These are phyloP conservation scores for Penicillium diatomitis DNA, from an alignment of 495 filamentous ascomycete species.

Conservation along the genomic window DNA sequence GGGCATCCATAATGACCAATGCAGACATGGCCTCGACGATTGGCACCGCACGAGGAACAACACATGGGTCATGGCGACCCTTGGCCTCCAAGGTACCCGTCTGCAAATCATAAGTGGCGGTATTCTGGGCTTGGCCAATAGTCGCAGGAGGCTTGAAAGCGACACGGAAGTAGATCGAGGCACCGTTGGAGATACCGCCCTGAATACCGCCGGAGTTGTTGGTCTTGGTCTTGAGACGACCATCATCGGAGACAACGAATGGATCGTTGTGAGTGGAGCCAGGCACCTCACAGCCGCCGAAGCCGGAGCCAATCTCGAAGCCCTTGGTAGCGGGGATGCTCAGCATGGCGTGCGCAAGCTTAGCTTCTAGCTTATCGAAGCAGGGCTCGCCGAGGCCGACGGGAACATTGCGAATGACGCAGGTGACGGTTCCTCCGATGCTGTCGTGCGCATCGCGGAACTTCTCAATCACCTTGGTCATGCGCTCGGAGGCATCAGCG, in stretches of 20 bases:
- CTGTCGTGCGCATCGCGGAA: slow-evolving; percentile 76
- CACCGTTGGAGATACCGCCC: slow-evolving; percentile 93
- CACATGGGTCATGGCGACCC: slow-evolving; percentile 92
- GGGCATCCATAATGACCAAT: slow-evolving; percentile 83
- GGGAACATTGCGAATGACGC: slow-evolving; percentile 86
- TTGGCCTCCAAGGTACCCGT: slow-evolving; percentile 83
- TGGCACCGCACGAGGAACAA: slow-evolving; percentile 86
- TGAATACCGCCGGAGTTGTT: slow-evolving; percentile 97
- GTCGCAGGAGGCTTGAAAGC: slow-evolving; percentile 96
- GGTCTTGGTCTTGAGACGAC: slow-evolving; percentile 72
- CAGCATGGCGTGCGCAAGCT: slow-evolving; percentile 92
- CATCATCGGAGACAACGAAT: slow-evolving; percentile 52
- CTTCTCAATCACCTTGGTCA: slow-evolving; percentile 72
- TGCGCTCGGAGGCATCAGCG: slow-evolving; percentile 49
- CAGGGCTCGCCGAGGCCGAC: slow-evolving; percentile 85
- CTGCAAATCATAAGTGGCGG: slow-evolving; percentile 65
- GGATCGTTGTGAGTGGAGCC: slow-evolving; percentile 92
- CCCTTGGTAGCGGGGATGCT: slow-evolving; percentile 95
- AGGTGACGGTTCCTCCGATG: slow-evolving; percentile 93
- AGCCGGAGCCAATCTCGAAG: slow-evolving; percentile 94
- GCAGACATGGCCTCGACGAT: slow-evolving; percentile 97
- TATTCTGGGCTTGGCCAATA: slow-evolving; percentile 85
- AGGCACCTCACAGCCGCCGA: slow-evolving; percentile 77
- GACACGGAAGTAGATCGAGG: slow-evolving; percentile 88
- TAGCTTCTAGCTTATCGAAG: slow-evolving; percentile 95